These are phyloP conservation scores for Zychaea mexicana DNA, from an alignment of 371 early-diverging fungal genomes.

Conservation along the genomic window DNA sequence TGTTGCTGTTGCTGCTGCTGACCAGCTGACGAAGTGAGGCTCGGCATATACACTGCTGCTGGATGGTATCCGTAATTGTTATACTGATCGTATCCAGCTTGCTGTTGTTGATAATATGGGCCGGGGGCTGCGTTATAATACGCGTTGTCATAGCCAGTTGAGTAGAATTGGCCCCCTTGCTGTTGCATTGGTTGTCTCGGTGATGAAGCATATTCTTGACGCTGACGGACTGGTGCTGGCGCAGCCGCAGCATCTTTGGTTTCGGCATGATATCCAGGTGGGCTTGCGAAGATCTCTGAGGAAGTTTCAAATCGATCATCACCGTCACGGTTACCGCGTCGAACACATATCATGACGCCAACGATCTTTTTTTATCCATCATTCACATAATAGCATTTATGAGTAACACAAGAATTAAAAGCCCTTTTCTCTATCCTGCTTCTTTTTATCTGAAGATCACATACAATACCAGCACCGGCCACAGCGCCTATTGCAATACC, in stretches of 20 bases:
- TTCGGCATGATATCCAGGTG: slow-evolving; percentile 1
- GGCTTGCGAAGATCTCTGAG: slow-evolving; percentile 7
- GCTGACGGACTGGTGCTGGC: not conserved
- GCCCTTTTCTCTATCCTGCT: too few relatives aligned
- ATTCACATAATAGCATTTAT: too few relatives aligned
- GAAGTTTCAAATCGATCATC: not conserved
- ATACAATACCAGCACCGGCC: slow-evolving; percentile 4
- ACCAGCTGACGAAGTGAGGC: not conserved
- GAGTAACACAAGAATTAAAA: too few relatives aligned
- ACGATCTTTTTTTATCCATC: not conserved
- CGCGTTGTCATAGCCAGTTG: slow-evolving; percentile 8
- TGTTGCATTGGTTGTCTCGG: too few relatives aligned
- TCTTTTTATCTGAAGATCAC: not conserved
- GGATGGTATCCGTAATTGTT: slow-evolving; percentile 11
- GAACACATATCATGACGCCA: not conserved
- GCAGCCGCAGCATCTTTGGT: not conserved
- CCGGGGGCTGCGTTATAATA: not conserved
- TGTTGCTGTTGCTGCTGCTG: not conserved
- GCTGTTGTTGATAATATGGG: slow-evolving; percentile 3
- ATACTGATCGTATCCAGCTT: slow-evolving; percentile 6
- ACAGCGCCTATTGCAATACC: slow-evolving; percentile 15
- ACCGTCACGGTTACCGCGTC: slow-evolving; percentile 1
- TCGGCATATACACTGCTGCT: slow-evolving; percentile 11
- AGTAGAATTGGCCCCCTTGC: slow-evolving; percentile 1
- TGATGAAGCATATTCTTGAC: not conserved